Conservation (phyloP, 257 asterid species). For the Misopates orontium region DNA sequence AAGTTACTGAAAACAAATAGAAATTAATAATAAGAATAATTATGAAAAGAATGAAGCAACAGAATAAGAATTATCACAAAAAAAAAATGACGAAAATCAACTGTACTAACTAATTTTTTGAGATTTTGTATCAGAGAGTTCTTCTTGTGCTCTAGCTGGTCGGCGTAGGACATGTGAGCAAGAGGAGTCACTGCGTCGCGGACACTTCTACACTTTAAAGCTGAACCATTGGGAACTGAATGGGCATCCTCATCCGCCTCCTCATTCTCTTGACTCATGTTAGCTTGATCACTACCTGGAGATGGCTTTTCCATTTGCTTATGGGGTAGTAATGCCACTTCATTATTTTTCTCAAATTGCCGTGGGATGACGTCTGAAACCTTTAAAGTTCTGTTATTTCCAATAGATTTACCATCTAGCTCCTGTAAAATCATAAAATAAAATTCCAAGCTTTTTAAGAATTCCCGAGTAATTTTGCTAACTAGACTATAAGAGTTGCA, state of each 20-base stretch:
- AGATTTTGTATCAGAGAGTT: constrained; percentile 64
- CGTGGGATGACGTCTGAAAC: constrained; percentile 71
- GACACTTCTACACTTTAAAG: constrained; percentile 56
- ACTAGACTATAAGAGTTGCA: constrained; percentile 23
- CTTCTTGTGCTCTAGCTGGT: constrained; percentile 86
- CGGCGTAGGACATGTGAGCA: constrained; percentile 84
- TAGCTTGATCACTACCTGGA: constrained; percentile 25
- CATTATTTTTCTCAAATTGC: constrained; percentile 63
- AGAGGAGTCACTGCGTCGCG: constrained; percentile 96
- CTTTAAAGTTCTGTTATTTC: constrained; percentile 75
- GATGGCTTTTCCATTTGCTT: constrained; percentile 35
- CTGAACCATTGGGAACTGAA: constrained; percentile 37
- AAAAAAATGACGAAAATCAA: constrained; percentile 1
- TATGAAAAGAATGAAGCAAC: background rate
- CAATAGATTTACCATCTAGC: constrained; percentile 67
- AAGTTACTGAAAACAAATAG: background rate
- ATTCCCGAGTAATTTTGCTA: background rate
- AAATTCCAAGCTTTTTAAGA: constrained; percentile 9
- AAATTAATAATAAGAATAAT: background rate
- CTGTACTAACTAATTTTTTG: constrained; percentile 68
- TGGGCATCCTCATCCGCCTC: constrained; percentile 48
- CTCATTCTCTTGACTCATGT: constrained; percentile 23
- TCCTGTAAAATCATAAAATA: constrained; percentile 50
- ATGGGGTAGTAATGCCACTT: constrained; percentile 31
- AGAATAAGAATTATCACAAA: background rate